Conservation (phyloP, 1,284 basidiomycete species). For the Cutaneotrichosporon arboriforme region DNA sequence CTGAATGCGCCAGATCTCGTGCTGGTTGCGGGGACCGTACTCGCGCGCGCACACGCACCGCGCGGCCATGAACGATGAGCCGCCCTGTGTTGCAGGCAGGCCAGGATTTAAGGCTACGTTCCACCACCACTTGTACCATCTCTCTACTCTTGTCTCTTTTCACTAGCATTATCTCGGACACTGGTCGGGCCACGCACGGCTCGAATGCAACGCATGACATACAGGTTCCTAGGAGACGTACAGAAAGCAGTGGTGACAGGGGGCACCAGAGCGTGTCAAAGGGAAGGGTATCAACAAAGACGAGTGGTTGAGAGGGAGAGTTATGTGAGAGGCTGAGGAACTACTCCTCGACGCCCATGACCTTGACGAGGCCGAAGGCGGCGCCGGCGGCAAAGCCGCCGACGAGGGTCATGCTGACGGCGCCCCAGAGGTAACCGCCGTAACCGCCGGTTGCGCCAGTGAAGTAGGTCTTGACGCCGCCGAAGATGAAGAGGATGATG, state of each 20-base stretch:
- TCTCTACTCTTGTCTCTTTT: not conserved
- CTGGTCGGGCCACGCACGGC: not conserved
- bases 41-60: too few relatives aligned
- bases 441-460: constrained; percentile 65
- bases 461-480: constrained; percentile 79
- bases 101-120: too few relatives aligned
- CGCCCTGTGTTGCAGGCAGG: too few relatives aligned
- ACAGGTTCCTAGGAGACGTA: not conserved
- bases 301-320: not conserved
- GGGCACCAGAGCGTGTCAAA: not conserved
- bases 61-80: too few relatives aligned
- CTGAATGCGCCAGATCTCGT: too few relatives aligned
- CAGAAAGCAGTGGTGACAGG: not conserved
- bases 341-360: constrained; percentile 56
- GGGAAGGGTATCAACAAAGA: not conserved
- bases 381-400: constrained; percentile 81
- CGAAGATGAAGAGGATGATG: constrained; percentile 79
- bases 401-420: constrained; percentile 78
- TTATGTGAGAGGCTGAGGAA: not conserved
- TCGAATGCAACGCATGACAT: not conserved
- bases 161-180: not conserved
- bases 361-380: constrained; percentile 76
- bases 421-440: constrained; percentile 71
- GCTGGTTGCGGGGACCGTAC: too few relatives aligned
- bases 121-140: not conserved